These are phyloP conservation scores for Harrya chromipes DNA, from an alignment of 768 basidiomycete genomes.

Conservation along the genomic window DNA sequence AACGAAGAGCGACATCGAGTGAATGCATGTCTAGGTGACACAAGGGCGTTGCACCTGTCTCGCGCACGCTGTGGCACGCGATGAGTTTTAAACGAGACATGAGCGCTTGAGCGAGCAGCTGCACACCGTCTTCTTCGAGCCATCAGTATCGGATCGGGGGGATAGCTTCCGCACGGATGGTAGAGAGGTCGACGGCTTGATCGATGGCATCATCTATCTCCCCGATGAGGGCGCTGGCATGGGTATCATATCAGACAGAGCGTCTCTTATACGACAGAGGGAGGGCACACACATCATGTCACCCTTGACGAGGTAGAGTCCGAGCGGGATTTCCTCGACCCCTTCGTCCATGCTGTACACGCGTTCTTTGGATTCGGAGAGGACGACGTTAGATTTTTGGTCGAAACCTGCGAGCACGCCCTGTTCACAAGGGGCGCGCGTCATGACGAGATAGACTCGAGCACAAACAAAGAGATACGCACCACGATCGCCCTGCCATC, in stretches of 20 bases:
- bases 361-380: slow-evolving; percentile 91
- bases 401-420: slow-evolving; percentile 91
- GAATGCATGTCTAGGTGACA: neutral
- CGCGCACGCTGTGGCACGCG: neutral
- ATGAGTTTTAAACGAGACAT: slow-evolving; percentile 1
- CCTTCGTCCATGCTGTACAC: slow-evolving; percentile 89
- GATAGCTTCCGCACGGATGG: slow-evolving; percentile 86
- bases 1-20: neutral
- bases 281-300: slow-evolving; percentile 90
- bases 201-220: slow-evolving; percentile 86
- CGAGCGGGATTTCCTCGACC: slow-evolving; percentile 91
- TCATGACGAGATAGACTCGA: neutral
- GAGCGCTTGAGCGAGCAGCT: neutral
- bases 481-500: slow-evolving; percentile 96
- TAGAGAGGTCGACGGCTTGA: slow-evolving; percentile 64
- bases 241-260: slow-evolving; percentile 1
- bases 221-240: slow-evolving; percentile 65
- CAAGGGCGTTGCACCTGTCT: neutral
- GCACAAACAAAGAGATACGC: slow-evolving; percentile 26
- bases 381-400: slow-evolving; percentile 93
- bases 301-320: slow-evolving; percentile 95
- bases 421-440: slow-evolving; percentile 37
- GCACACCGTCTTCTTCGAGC: neutral
- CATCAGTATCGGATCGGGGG: slow-evolving; percentile 71
- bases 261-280: neutral